Base-by-base conservation (phyloP, 768 basidiomycete species). In the Rhizopogon salebrosus region DNA sequence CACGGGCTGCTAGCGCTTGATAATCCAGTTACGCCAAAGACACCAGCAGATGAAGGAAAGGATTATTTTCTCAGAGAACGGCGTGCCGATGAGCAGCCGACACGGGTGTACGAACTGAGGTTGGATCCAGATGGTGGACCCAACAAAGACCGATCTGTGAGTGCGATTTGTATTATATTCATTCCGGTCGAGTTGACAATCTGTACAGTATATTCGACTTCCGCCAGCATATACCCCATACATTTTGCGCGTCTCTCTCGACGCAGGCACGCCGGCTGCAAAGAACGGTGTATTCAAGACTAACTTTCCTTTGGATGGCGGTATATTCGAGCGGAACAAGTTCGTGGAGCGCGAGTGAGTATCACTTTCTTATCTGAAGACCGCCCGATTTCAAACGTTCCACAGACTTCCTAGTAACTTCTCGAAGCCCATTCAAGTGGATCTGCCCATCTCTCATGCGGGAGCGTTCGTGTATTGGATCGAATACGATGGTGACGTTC, bases 401-500 rank as follows among this genome's bases (percentile, higher is more conserved):
- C 51, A 38, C 59, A 95, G 93, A 54, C 76, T 97, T 10, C 93
- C 94, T 8, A 84, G 80, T 7, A 79, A 94, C 67, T 87, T 93
- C 62, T 91, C 85, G 24, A 95, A 92, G 63, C 87, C 95, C 14
- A 89, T 99, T 54, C 86, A 91, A 58, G 83, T 98, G 38, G 93
- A 98, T 73, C 78, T 99, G 7, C 93, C 94, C 45, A 98, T 99
- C 71, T 94, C 92, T 3, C 92, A 94, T 56, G 92, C 97, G 0
- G 97, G 97, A 50, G 93, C 95, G 0, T 99, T 98, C 73, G 82
- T 88, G 51, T 98, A 91, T 70, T 97, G 87, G 84, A 74, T 99
- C 41, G 95, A 98, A 70, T 93, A 97, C 64, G 92, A 92, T 54
- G 79, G 79, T 6, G 77, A 78, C 40, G 57, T 68, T 1, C 67